Conservation (phyloP, 225 moss, liverwort and hornwort species). For the Marchantia paleacea region DNA sequence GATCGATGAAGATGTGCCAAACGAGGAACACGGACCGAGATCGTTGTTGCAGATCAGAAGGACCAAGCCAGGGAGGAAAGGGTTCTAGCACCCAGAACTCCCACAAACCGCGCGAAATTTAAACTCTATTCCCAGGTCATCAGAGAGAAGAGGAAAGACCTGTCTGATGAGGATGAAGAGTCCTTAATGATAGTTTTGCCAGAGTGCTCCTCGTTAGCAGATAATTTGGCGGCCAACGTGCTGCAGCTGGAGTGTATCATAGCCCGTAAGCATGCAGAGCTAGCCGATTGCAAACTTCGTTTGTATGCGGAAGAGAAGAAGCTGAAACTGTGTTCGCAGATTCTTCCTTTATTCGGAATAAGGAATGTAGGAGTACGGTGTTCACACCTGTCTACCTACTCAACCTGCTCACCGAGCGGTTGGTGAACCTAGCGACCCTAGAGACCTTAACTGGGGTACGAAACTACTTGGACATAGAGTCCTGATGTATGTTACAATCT, state of each 20-base stretch:
- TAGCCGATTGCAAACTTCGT: slow-evolving; percentile 8
- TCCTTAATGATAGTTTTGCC: not conserved
- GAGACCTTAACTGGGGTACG: too few relatives aligned
- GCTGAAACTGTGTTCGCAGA: not conserved
- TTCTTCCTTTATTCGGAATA: too few relatives aligned
- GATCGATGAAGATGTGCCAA: not conserved
- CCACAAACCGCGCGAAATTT: not conserved
- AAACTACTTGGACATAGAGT: too few relatives aligned
- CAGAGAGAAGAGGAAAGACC: too few relatives aligned
- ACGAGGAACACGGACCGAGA: not conserved
- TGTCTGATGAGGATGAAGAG: too few relatives aligned
- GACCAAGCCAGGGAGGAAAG: not conserved
- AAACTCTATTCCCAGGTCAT: too few relatives aligned
- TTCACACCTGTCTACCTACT: too few relatives aligned
- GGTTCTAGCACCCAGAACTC: not conserved
- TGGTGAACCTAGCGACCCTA: too few relatives aligned
- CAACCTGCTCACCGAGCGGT: too few relatives aligned
- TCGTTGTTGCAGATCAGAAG: not conserved
- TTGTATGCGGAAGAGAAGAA: not conserved
- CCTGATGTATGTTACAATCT: too few relatives aligned
- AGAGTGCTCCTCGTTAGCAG: not conserved
- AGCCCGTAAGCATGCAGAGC: slow-evolving; percentile 4
- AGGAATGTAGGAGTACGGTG: too few relatives aligned
- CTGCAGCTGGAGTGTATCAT: slow-evolving; percentile 12
- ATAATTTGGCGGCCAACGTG: not conserved